Percentiles rank a stretch among this genome's conserved stretches.
Conservation (phyloP, 1,284 basidiomycete species). For the Rhodofomes roseus region DNA sequence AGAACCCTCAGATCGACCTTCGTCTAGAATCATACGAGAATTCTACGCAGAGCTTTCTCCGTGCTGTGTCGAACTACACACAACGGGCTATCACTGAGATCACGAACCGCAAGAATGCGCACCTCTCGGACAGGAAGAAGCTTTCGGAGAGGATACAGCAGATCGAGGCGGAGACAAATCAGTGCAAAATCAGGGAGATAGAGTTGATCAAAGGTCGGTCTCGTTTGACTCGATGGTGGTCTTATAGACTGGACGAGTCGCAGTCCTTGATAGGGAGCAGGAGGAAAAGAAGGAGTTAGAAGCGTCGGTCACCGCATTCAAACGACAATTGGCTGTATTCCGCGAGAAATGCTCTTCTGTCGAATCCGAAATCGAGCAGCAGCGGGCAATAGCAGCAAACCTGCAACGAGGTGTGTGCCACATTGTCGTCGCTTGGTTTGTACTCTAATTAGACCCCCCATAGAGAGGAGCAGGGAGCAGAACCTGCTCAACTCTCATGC, state of each 20-base stretch:
- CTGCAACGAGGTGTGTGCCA: conserved; percentile 52
- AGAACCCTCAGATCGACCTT: conserved; percentile 63
- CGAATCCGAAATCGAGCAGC: conserved; percentile 69
- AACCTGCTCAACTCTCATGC: conserved; percentile 58
- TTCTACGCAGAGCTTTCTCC: conserved; percentile 66
- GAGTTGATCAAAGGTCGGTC: conserved; percentile 62
- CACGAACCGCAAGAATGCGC: conserved; percentile 52
- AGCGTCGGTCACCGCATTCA: conserved; percentile 53
- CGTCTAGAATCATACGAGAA: conserved; percentile 56
- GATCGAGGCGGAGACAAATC: conserved; percentile 61
- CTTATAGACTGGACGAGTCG: not conserved
- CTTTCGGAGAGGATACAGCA: conserved; percentile 51
- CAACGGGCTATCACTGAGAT: conserved; percentile 61
- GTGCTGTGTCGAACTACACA: conserved; percentile 65
- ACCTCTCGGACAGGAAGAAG: conserved; percentile 57
- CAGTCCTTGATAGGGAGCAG: conserved; percentile 66
- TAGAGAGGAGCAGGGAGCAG: conserved; percentile 69
- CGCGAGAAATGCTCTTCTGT: conserved; percentile 55
- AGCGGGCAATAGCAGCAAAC: conserved; percentile 52
- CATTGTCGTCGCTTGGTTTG: not conserved
- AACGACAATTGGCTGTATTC: conserved; percentile 57
- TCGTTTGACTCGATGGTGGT: not conserved
- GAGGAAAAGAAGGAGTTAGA: conserved; percentile 70
- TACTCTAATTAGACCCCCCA: not conserved
- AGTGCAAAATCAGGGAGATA: conserved; percentile 70